Base-by-base conservation (phyloP, 768 basidiomycete genomes). In the Termitomyces sp. region DNA sequence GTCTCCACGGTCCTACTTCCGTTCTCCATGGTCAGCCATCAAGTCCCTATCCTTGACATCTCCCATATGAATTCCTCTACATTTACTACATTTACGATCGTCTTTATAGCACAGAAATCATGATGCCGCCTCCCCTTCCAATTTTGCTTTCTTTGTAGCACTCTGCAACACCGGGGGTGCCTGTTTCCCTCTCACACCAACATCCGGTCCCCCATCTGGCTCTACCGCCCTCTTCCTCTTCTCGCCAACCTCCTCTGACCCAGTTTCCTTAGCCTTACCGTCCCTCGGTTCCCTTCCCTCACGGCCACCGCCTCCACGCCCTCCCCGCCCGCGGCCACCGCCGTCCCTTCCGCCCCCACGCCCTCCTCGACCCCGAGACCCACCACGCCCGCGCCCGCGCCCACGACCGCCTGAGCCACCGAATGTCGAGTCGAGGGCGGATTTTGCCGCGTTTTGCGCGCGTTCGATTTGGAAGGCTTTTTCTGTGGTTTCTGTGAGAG, bases 201-300 rank as follows among this genome's bases (percentile, higher is more conserved):
- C 76, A 63, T 86, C 82, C 3, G 85, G 82, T 0, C 86, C 90
- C 62, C 89, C 90, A 64, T 91, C 90, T 1, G 88, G 89, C 66
- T 91, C 90, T 0, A 88, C 76, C 1, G 79, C 84, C 39, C 88
- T 81, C 69, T 91, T 92, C 58, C 90, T 76, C 75, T 92, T 92
- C 62, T 87, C 87, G 29, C 88, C 88, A 1, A 74, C 69, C 58
- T 75, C 74, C 42, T 82, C 83, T 8, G 74, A 79, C 4, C 68
- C 74, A 12, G 67, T 62, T 12, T 72, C 71, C 64, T 63, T 77
- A 64, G 58, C 74, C 31, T 24, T 54, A 2, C 7, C 42, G 36
- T 59, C 73, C 28, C 75, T 74, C n/a, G 76, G 69, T 22, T 76
- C 72, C 3, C 65, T 71, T 1, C 80, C 76, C 13, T 80, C 78